These are phyloP conservation scores for Cladosporium colombiae DNA, from an alignment of 2,329 filamentous ascomycete species.

Conservation along the genomic window DNA sequence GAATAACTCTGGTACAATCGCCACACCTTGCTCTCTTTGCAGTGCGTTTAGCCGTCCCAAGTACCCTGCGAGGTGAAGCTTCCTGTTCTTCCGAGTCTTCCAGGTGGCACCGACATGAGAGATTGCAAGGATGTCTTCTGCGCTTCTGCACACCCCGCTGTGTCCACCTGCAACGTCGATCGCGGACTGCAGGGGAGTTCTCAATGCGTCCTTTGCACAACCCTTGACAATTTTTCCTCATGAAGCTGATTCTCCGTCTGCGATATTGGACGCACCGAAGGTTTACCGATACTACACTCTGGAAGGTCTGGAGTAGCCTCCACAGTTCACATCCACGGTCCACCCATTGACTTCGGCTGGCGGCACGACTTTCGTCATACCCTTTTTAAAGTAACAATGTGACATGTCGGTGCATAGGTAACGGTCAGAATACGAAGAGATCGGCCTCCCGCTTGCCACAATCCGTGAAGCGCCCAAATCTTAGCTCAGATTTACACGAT, in stretches of 20 bases:
- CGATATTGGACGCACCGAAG: neutral
- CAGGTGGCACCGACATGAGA: neutral
- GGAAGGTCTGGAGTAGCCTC: neutral
- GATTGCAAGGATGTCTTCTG: neutral
- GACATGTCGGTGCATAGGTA: conserved; percentile 7
- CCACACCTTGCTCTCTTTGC: neutral
- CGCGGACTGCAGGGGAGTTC: neutral
- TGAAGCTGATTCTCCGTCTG: conserved; percentile 6
- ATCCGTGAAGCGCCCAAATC: neutral
- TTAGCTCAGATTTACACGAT: neutral
- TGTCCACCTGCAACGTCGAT: conserved; percentile 10
- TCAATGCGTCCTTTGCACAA: neutral
- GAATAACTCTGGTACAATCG: neutral
- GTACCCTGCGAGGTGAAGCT: neutral
- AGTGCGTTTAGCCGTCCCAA: neutral
- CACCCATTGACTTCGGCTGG: conserved; percentile 8
- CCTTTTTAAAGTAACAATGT: conserved; percentile 16
- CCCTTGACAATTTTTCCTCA: neutral
- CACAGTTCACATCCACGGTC: neutral
- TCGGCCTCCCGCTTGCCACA: conserved; percentile 8
- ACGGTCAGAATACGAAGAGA: conserved; percentile 18
- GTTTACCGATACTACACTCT: neutral
- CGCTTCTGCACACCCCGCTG: conserved; percentile 15
- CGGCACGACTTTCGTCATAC: conserved; percentile 15
- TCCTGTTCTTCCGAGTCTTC: neutral